Base-by-base conservation (phyloP, 169 alveolate genomes). In the Cryptosporidium tyzzeri region DNA sequence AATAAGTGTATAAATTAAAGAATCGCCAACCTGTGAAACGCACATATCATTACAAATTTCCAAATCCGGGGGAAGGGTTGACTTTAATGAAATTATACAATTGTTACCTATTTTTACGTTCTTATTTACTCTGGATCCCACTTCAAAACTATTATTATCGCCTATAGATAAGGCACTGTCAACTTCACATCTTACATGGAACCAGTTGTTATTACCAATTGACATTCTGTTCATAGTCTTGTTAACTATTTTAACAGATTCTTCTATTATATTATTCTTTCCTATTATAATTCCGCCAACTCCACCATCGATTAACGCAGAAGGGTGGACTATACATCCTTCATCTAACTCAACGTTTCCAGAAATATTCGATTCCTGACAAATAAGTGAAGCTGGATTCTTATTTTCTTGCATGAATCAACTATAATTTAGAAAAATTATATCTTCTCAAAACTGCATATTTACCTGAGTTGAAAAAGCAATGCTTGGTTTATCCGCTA, bases 251-350 rank as follows among this genome's bases (percentile, higher is more conserved):
- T 50, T 80, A 10, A 65, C 89, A n/a, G 44, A 62, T 10, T 80
- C 89, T 33, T 80, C 89, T 9, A 80, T 23, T 26, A 80, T 29
- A 80, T 80, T 80, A 12, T 59, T 62, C 41, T 29, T 80, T 6
- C 89, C 89, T 12, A 80, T 26, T 16, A 23, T 41, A 18, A 80
- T 80, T 9, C 89, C 89, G 16, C 65, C 51, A 2, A 45, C 41
- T 35, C 89, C 89, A 37, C 89, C 89, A 44, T 80, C 75, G 18
- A 80, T 80, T 21, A 80, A 35, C 18, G 89, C 74, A 26, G 80
- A 45, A 26, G 89, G 89, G 68, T 80, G 71, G 3, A 80, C 31
- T 31, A 80, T 62, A 80, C 89, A 80, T 0, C 89, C 89, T n/a
- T 80, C 89, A 3, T 69, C 67, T n/a, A 80, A 41, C 33, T 23